Conservation (phyloP, 2,329 filamentous ascomycete genomes). For the Thielaviopsis euricoi region DNA sequence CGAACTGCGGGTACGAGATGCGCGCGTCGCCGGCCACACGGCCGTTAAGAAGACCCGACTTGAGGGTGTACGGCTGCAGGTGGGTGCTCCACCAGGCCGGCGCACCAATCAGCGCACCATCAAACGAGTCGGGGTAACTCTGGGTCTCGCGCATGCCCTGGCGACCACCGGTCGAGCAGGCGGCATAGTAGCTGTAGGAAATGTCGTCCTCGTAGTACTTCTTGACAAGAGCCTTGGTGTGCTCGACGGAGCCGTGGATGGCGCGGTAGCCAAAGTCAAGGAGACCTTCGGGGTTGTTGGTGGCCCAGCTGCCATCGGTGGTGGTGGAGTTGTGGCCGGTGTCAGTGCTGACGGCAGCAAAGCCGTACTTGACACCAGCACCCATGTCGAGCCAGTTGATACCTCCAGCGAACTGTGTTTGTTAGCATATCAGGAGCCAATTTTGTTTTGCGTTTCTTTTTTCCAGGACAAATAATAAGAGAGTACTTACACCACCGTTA, state of each 20-base stretch:
- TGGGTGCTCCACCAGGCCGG: conserved; percentile 32
- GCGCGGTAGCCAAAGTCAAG: conserved; percentile 24
- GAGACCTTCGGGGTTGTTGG: conserved; percentile 20
- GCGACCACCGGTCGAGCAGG: conserved; percentile 34
- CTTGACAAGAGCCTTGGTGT: conserved; percentile 30
- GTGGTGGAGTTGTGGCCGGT: conserved; percentile 25
- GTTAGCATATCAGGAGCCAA: no score
- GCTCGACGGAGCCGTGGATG: conserved; percentile 30
- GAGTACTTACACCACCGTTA: conserved; percentile 17
- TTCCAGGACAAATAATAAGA: neutral
- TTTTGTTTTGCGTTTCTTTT: neutral
- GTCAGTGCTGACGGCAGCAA: conserved; percentile 26
- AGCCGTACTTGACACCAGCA: conserved; percentile 20
- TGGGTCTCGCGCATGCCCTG: conserved; percentile 31
- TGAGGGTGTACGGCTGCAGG: conserved; percentile 22
- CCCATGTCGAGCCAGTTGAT: conserved; percentile 19
- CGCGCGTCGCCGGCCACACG: conserved; percentile 27
- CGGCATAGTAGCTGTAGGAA: conserved; percentile 25
- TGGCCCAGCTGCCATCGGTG: conserved; percentile 22
- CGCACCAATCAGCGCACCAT: conserved; percentile 28
- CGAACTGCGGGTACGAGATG: conserved; percentile 26
- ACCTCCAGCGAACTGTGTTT: conserved; percentile 17
- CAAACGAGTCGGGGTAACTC: conserved; percentile 30
- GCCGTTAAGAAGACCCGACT: conserved; percentile 28
- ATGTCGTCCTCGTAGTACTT: conserved; percentile 29